Percentiles rank a stretch among this genome's conserved stretches.
Evolutionary conservation across 805 yeast genomes (phyloP).

Genomic region (Starmerella tilneyi): DNA sequence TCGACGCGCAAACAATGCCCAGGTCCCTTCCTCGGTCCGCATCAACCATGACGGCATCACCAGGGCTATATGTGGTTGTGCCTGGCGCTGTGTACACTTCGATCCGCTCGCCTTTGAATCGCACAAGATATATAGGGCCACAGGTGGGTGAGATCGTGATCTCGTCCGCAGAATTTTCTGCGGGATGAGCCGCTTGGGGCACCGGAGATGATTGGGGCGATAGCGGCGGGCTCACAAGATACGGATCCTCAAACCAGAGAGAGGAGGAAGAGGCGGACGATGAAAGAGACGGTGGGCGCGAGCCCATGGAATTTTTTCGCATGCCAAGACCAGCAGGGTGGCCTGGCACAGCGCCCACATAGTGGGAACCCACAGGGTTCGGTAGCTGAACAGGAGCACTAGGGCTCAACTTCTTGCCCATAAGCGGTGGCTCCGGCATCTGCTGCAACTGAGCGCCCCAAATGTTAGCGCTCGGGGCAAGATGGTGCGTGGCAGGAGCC

Average conservation of each 20-base stretch:
- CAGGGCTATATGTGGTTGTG: conserved; percentile 33
- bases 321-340: background rate
- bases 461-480: conserved; percentile 5
- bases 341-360: no score
- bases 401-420: no score
- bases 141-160: conserved; percentile 18
- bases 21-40: conserved; percentile 75
- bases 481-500: background rate
- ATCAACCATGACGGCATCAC: conserved; percentile 70
- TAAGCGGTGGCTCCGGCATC: background rate
- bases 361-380: no score
- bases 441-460: conserved; percentile 6
- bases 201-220: conserved; percentile 1
- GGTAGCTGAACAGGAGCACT: no score
- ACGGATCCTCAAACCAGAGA: conserved; percentile 13
- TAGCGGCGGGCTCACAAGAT: conserved; percentile 15
- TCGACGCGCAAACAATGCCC: conserved; percentile 52
- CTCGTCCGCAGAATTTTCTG: conserved; percentile 4
- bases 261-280: conserved; percentile 5
- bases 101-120: conserved; percentile 67
- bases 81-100: conserved; percentile 63
- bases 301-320: conserved; percentile 1
- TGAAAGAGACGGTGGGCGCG: conserved; percentile 3
- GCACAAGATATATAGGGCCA: conserved; percentile 46
- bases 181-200: background rate